Conservation (phyloP, 2,329 filamentous ascomycete genomes). For the Lachnellula suecica region DNA sequence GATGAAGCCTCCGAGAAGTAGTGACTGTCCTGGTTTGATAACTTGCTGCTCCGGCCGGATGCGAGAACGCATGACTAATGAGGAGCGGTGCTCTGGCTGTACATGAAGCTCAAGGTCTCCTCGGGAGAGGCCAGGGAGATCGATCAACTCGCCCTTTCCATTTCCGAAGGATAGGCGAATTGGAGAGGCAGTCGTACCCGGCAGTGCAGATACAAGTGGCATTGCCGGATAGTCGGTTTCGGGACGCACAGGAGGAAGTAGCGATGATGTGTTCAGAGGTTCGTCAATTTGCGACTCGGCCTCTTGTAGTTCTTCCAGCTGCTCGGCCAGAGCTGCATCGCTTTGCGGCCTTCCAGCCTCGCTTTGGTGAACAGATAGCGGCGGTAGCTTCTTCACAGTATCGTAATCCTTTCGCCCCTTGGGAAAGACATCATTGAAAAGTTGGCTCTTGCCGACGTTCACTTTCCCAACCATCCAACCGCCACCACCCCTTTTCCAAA, state of each 20-base stretch:
- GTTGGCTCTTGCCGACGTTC: conserved; percentile 93
- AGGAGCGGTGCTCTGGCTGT: conserved; percentile 59
- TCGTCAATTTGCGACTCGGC: conserved; percentile 13
- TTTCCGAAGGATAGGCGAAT: conserved; percentile 89
- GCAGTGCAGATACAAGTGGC: conserved; percentile 81
- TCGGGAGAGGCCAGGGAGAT: conserved; percentile 82
- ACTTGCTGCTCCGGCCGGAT: conserved; percentile 70
- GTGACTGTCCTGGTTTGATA: conserved; percentile 74
- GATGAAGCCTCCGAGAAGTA: conserved; percentile 83
- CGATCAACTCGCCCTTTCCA: conserved; percentile 86
- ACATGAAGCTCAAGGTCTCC: conserved; percentile 72
- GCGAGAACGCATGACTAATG: conserved; percentile 77
- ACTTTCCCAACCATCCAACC: conserved; percentile 98
- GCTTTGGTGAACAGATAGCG: not conserved
- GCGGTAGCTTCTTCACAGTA: conserved; percentile 5
- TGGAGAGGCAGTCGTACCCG: conserved; percentile 92
- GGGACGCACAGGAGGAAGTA: conserved; percentile 74
- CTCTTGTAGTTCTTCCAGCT: conserved; percentile 11
- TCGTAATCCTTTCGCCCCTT: conserved; percentile 54
- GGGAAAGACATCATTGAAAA: conserved; percentile 86
- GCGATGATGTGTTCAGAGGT: conserved; percentile 35
- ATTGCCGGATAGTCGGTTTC: conserved; percentile 79
- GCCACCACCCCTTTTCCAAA: conserved; percentile 79
- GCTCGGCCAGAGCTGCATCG: not conserved
- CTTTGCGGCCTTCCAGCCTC: not conserved